Conservation (phyloP, 75 land plant species). For the Selaginella tamariscina region DNA sequence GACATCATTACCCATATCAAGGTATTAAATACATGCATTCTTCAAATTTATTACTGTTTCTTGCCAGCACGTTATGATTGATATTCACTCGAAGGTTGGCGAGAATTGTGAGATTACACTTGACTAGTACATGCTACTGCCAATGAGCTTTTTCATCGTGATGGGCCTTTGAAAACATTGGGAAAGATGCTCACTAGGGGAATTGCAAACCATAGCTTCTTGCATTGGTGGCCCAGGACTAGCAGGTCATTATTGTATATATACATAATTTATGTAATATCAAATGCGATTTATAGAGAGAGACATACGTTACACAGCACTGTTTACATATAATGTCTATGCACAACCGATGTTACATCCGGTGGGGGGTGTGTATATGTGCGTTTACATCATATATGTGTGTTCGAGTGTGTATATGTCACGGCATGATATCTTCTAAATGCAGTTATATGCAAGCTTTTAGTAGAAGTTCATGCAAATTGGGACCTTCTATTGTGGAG, state of each 20-base stretch:
- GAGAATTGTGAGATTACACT: neutral
- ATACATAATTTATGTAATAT: too few relatives aligned
- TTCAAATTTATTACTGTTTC: neutral
- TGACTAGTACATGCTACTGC: neutral
- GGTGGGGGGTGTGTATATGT: too few relatives aligned
- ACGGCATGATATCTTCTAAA: too few relatives aligned
- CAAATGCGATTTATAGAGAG: too few relatives aligned
- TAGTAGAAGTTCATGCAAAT: slow-evolving; percentile 63
- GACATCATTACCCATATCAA: slow-evolving; percentile 14
- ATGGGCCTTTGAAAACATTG: neutral
- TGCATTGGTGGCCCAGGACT: slow-evolving; percentile 59
- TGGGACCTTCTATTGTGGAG: slow-evolving; percentile 86
- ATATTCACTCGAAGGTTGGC: neutral
- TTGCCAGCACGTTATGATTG: neutral
- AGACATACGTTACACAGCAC: too few relatives aligned
- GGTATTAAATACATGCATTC: slow-evolving; percentile 7
- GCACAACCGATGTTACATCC: too few relatives aligned
- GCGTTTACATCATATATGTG: too few relatives aligned
- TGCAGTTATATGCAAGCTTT: slow-evolving; percentile 53
- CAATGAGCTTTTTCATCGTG: neutral
- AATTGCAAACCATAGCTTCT: slow-evolving; percentile 52
- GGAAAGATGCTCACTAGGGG: slow-evolving; percentile 36
- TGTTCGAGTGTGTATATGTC: too few relatives aligned
- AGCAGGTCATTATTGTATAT: too few relatives aligned
- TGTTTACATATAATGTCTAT: too few relatives aligned